Base-by-base conservation (phyloP, 306 rosid genomes). In the Cicer chorassanicum region DNA sequence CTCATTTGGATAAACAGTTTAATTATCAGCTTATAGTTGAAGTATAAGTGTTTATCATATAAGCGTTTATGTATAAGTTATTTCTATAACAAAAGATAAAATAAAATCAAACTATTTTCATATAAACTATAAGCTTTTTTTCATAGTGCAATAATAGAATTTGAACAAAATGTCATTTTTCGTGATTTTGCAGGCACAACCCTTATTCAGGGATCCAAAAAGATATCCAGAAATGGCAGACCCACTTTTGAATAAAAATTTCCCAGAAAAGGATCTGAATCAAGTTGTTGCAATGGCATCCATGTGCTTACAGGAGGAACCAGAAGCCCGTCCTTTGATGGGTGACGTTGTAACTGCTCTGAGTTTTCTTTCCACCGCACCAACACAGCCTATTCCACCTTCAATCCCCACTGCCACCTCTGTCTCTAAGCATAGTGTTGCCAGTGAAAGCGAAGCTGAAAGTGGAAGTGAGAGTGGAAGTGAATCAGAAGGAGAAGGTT, bases 271-370 rank as follows among this genome's bases (percentile, higher is more conserved):
- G 65, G 98, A 94, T 79, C 83, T 94, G 51, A 90, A 94, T 56
- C 98, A 94, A 81, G 91, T 87, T 0, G 98, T 94, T 34, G 98
- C 97, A 49, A 81, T 91, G 12, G 90, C 95, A 16, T 86, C 98
- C 36, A 94, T 94, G 98, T 94, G 97, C 77, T 79, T 94, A 65
- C 98, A 91, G 64, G 97, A 94, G 65, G 97, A 94, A 74, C 70
- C 91, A 69, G 81, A 80, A 42, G 98, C 88, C 2, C 92, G 98
- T 56, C 98, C 98, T 46, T 82, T 88, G 42, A 91, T 94, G 70
- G 84, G 88, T 18, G 98, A 94, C 21, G 95, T 87, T 53, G 91
- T 91, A 36, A 76, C 84, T 1, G 81, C 98, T 68, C 78, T 94
- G 11, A 86, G 93, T 63, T 94, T 94, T 49, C 92, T 91, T 62